Conservation (phyloP, 352 stramenopile genomes). For the Globisporangium okanoganense region DNA sequence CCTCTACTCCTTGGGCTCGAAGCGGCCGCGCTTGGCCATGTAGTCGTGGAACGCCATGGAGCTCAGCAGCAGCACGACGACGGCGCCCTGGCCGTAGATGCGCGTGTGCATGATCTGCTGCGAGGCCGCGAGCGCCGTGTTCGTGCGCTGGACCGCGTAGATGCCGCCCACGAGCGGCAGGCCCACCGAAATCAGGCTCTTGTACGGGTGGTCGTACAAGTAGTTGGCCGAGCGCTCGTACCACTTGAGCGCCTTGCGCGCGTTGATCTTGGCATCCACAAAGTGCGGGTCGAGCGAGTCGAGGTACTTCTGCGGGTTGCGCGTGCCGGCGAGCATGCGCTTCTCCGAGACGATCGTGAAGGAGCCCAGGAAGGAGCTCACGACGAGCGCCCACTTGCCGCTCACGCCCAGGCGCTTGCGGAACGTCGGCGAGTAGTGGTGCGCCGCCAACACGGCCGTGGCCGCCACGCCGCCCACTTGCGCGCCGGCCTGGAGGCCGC, state of each 20-base stretch:
- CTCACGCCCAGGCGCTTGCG: slow-evolving; percentile 64
- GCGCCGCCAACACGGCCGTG: slow-evolving; percentile 30
- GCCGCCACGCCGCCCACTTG: slow-evolving; percentile 23
- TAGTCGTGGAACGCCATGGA: slow-evolving; percentile 87
- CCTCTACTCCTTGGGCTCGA: slow-evolving; percentile 33
- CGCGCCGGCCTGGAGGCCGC: slow-evolving; percentile 47
- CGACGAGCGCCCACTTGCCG: slow-evolving; percentile 70
- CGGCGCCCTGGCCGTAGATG: slow-evolving; percentile 72
- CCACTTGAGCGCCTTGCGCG: slow-evolving; percentile 36
- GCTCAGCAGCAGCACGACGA: slow-evolving; percentile 66
- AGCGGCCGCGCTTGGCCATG: slow-evolving; percentile 68
- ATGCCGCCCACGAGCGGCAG: slow-evolving; percentile 68
- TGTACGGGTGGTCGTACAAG: slow-evolving; percentile 82
- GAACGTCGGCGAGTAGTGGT: slow-evolving; percentile 68
- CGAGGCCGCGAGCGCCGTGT: slow-evolving; percentile 62
- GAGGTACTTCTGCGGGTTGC: slow-evolving; percentile 73
- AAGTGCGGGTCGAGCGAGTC: slow-evolving; percentile 46
- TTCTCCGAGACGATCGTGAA: slow-evolving; percentile 72
- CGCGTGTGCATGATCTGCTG: slow-evolving; percentile 88
- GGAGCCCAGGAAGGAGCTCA: slow-evolving; percentile 51
- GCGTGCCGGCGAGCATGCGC: slow-evolving; percentile 51
- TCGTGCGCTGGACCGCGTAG: slow-evolving; percentile 63
- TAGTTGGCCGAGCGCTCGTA: slow-evolving; percentile 69
- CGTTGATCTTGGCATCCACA: slow-evolving; percentile 30
- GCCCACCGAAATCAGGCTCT: slow-evolving; percentile 49